phyloP scores from a whole-genome alignment of 164 flowering plant species.

The Cinnamomum micranthum region DNA sequence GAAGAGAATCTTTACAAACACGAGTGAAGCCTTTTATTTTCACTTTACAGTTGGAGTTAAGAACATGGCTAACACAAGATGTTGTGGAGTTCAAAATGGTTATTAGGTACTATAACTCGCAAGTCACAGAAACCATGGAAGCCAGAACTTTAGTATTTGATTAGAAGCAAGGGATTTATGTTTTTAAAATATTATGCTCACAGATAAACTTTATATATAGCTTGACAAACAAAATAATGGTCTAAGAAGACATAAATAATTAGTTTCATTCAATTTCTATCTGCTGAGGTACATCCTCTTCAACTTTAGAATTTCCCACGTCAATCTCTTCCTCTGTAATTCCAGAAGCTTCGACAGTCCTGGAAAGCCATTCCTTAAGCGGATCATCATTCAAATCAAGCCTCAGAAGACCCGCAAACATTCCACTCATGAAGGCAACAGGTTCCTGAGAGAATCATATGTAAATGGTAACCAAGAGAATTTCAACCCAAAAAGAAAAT shows the following conservation, averaged over 20 bases:
- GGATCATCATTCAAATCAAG: constrained; percentile 89
- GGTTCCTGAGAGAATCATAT: constrained; percentile 51
- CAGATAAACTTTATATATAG: neutral
- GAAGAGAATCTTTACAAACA: no score
- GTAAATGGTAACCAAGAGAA: neutral
- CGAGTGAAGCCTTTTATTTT: no score
- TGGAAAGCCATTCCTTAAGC: constrained; percentile 74
- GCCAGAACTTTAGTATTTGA: neutral
- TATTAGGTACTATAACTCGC: neutral
- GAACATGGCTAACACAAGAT: no score
- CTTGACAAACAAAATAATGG: neutral
- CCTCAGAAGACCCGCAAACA: constrained; percentile 81
- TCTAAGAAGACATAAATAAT: neutral
- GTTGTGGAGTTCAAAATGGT: no score
- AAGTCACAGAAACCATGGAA: neutral
- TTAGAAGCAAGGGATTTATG: neutral
- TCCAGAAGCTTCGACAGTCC: constrained; percentile 78
- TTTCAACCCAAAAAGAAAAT: neutral
- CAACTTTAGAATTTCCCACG: constrained; percentile 24
- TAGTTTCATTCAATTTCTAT: constrained; percentile 64
- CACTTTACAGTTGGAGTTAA: no score
- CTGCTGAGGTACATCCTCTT: constrained; percentile 53
- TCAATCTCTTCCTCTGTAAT: constrained; percentile 48
- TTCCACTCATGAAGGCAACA: constrained; percentile 81
- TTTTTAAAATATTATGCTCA: neutral